Percentiles rank a stretch among this genome's conserved stretches.
Evolutionary conservation across 495 filamentous ascomycete species (phyloP).

Genomic region (Halenospora varia): DNA sequence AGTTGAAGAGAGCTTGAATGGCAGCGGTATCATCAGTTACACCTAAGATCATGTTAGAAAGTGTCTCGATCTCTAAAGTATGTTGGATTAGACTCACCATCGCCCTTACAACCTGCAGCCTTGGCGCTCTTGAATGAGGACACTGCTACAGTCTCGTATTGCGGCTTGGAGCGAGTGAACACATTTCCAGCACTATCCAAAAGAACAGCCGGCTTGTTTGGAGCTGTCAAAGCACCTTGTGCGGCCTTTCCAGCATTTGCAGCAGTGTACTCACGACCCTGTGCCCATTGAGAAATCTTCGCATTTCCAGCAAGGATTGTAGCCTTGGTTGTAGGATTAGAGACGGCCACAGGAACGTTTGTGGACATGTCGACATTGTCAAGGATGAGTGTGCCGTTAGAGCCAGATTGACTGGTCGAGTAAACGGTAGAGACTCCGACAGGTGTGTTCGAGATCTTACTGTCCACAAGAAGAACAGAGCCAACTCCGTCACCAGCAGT

Average conservation of each 20-base stretch:
- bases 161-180: constrained; percentile 67
- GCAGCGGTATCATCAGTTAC: constrained; percentile 61
- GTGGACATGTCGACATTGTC: constrained; percentile 78
- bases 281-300: constrained; percentile 65
- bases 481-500: constrained; percentile 34
- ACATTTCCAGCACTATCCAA: constrained; percentile 50
- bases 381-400: constrained; percentile 74
- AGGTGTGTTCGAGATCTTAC: constrained; percentile 65
- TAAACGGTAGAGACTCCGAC: constrained; percentile 73
- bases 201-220: constrained; percentile 55
- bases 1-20: constrained; percentile 69
- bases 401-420: constrained; percentile 53
- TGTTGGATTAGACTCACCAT: constrained; percentile 38
- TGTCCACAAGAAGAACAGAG: constrained; percentile 72
- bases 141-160: constrained; percentile 59
- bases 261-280: constrained; percentile 63
- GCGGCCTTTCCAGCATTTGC: constrained; percentile 39
- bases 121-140: constrained; percentile 72
- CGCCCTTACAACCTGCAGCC: constrained; percentile 73
- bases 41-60: neutral
- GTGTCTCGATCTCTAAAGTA: neutral
- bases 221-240: constrained; percentile 45
- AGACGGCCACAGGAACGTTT: constrained; percentile 46
- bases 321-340: constrained; percentile 46
- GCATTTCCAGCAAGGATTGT: constrained; percentile 68